These are phyloP conservation scores for Hansenula lynferdii DNA, from an alignment of 1,139 yeast species.

Conservation along the genomic window DNA sequence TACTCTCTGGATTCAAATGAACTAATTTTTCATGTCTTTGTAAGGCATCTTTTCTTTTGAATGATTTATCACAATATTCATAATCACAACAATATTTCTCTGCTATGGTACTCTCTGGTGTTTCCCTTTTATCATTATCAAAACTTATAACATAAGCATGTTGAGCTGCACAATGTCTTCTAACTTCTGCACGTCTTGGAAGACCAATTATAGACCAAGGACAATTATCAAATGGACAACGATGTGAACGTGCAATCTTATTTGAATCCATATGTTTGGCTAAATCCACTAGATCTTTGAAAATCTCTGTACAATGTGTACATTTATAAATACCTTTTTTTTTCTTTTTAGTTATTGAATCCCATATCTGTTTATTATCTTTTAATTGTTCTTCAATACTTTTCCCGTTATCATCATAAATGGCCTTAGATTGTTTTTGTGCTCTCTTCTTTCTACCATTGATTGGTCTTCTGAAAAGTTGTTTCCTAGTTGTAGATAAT, in stretches of 20 bases:
- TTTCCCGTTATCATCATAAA: constrained; percentile 1
- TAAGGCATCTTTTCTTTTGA: constrained; percentile 54
- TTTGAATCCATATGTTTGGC: constrained; percentile 43
- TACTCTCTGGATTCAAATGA: constrained; percentile 39
- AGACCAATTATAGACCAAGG: constrained; percentile 62
- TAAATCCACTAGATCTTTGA: constrained; percentile 34
- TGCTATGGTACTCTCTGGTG: neutral
- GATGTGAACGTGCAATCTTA: constrained; percentile 36
- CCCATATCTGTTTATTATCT: constrained; percentile 12
- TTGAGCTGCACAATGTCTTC: constrained; percentile 56
- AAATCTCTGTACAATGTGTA: constrained; percentile 42
- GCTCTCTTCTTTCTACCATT: neutral
- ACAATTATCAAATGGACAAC: constrained; percentile 52
- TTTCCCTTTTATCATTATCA: neutral
- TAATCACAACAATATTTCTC: constrained; percentile 28
- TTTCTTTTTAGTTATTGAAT: constrained; percentile 24
- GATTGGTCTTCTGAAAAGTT: neutral
- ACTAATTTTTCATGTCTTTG: constrained; percentile 50
- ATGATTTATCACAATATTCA: constrained; percentile 44
- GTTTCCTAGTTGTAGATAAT: neutral
- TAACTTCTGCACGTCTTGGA: constrained; percentile 52
- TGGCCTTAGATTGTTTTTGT: neutral
- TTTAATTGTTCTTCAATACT: constrained; percentile 11
- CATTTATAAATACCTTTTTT: constrained; percentile 50
- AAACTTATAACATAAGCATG: constrained; percentile 28